phyloP scores from a whole-genome alignment of 164 flowering plant genomes.

The Tetrastigma voinierianum region DNA sequence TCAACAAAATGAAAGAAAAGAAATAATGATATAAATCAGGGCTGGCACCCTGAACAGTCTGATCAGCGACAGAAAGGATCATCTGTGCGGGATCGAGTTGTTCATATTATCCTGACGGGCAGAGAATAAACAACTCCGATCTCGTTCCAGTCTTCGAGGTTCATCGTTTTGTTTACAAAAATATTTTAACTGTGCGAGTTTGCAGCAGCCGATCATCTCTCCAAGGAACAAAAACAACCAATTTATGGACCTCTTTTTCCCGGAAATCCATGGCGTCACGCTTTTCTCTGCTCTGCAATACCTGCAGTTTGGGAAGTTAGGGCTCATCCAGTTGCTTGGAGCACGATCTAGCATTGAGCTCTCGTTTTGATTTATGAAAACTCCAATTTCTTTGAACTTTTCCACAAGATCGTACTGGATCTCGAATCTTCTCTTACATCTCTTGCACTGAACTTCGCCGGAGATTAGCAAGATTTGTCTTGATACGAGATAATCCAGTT shows the following conservation, averaged over 20 bases:
- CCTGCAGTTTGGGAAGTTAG: constrained; percentile 37
- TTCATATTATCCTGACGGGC: no score
- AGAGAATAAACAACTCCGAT: no score
- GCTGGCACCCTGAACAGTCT: no score
- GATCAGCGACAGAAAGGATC: no score
- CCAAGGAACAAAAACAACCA: constrained; percentile 66
- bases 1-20: no score
- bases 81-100: constrained; percentile 55
- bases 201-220: constrained; percentile 47
- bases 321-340: constrained; percentile 47
- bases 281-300: constrained; percentile 40
- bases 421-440: constrained; percentile 36
- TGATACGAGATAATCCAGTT: constrained; percentile 15
- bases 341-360: constrained; percentile 50
- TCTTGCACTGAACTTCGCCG: constrained; percentile 69
- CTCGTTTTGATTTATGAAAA: constrained; percentile 17
- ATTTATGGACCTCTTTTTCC: constrained; percentile 48
- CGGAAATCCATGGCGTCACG: constrained; percentile 41
- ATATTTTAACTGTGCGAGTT: constrained; percentile 45
- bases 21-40: no score
- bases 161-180: constrained; percentile 76
- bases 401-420: constrained; percentile 32
- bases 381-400: constrained; percentile 35
- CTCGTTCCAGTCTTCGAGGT: no score
- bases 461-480: constrained; percentile 24